Percentiles rank a stretch among this genome's conserved stretches.
Evolutionary conservation across 2,329 filamentous ascomycete species (phyloP).

Genomic region (Septoria linicola): DNA sequence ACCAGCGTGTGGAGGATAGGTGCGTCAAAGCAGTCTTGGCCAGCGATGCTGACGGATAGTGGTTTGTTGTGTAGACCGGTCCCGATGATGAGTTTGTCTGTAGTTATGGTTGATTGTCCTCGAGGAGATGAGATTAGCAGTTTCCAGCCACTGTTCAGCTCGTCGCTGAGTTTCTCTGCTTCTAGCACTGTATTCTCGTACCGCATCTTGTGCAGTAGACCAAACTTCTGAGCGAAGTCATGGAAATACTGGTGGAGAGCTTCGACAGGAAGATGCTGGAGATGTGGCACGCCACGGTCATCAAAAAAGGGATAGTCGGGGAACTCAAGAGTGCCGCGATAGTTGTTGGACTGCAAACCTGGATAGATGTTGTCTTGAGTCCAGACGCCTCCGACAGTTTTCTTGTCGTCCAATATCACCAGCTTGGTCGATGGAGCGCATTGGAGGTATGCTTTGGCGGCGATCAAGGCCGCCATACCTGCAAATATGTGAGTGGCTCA

Average conservation of each 20-base stretch:
- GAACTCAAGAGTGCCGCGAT: slow-evolving; percentile 15
- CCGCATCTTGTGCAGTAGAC: slow-evolving; percentile 8
- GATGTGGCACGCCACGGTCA: slow-evolving; percentile 10
- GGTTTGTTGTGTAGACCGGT: slow-evolving; percentile 9
- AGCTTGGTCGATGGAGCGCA: slow-evolving; percentile 14
- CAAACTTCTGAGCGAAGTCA: slow-evolving; percentile 13
- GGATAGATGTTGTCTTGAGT: slow-evolving; percentile 17
- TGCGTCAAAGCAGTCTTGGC: slow-evolving; percentile 12
- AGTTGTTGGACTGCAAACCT: slow-evolving; percentile 17
- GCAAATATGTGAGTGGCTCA: background rate
- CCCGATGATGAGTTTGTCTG: slow-evolving; percentile 17
- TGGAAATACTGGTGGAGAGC: slow-evolving; percentile 17
- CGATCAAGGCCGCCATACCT: slow-evolving; percentile 16
- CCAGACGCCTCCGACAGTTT: slow-evolving; percentile 20
- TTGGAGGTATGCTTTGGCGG: slow-evolving; percentile 19
- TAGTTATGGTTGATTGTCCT: slow-evolving; percentile 1
- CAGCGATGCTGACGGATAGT: slow-evolving; percentile 7
- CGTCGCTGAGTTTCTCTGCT: slow-evolving; percentile 13
- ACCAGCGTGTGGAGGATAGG: slow-evolving; percentile 13
- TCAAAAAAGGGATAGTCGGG: slow-evolving; percentile 19
- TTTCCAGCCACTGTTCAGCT: slow-evolving; percentile 13
- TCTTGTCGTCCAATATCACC: slow-evolving; percentile 17
- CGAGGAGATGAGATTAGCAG: slow-evolving; percentile 1
- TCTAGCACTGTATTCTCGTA: slow-evolving; percentile 12
- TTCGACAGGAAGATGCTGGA: slow-evolving; percentile 13